Percentiles rank a stretch among this genome's conserved stretches.
Evolutionary conservation across 1,284 basidiomycete genomes (phyloP).

Genomic region (Trametes polyzona): DNA sequence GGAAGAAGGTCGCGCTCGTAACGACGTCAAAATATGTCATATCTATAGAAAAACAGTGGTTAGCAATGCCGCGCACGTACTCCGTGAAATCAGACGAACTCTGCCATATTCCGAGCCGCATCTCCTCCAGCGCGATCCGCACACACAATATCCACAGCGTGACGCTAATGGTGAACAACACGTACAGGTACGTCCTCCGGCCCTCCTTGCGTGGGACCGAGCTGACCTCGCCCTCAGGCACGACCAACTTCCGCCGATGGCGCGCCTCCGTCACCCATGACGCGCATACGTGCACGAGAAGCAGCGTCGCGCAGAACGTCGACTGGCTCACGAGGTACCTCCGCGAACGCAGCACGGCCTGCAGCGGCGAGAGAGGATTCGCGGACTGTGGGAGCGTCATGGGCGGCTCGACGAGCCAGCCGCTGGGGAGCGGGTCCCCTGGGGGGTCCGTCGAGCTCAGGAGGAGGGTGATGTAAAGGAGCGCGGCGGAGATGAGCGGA

Average conservation of each 20-base stretch:
- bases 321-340: conserved; percentile 78
- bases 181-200: conserved; percentile 61
- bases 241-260: conserved; percentile 44
- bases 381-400: conserved; percentile 45
- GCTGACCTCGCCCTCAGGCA: conserved; percentile 65
- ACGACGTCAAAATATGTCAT: conserved; percentile 80
- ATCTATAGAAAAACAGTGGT: conserved; percentile 48
- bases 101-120: conserved; percentile 64
- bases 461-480: conserved; percentile 58
- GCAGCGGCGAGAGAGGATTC: conserved; percentile 47
- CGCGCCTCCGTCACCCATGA: conserved; percentile 74
- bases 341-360: conserved; percentile 73
- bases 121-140: conserved; percentile 48
- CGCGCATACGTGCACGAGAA: conserved; percentile 76
- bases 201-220: conserved; percentile 79
- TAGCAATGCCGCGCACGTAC: neutral
- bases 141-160: conserved; percentile 52
- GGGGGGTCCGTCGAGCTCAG: conserved; percentile 27
- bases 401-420: conserved; percentile 82
- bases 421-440: conserved; percentile 47
- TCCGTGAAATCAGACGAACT: conserved; percentile 43
- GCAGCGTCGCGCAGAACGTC: conserved; percentile 78
- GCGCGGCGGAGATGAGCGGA: conserved; percentile 73
- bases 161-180: conserved; percentile 60
- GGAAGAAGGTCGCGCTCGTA: conserved; percentile 83